Conservation (phyloP, 140 eudicot genomes). For the Senecio squalidus region DNA sequence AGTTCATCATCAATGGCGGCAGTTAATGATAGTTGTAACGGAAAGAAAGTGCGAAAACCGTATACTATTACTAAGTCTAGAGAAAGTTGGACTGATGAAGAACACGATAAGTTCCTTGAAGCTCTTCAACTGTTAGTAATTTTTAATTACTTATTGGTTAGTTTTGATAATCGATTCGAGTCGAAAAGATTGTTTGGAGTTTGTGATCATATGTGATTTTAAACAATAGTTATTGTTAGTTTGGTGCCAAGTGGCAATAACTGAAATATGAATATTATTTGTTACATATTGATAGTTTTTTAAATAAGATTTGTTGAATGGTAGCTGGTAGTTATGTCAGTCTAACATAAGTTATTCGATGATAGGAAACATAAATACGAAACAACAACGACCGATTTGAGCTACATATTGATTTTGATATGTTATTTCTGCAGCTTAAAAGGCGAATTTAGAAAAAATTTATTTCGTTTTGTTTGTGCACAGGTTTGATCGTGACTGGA, state of each 20-base stretch:
- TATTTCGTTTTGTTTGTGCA: conserved; percentile 15
- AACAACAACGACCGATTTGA: too few relatives aligned
- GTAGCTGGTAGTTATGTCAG: too few relatives aligned
- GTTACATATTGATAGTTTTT: too few relatives aligned
- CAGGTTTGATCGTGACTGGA: conserved; percentile 99
- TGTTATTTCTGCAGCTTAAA: neutral
- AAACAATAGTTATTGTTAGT: too few relatives aligned
- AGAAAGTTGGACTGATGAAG: conserved; percentile 97
- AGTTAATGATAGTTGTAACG: conserved; percentile 31
- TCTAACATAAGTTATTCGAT: too few relatives aligned
- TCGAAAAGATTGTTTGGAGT: neutral
- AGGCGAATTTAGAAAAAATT: conserved; percentile 17
- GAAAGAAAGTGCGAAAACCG: conserved; percentile 86
- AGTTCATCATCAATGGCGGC: conserved; percentile 20
- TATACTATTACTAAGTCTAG: conserved; percentile 94
- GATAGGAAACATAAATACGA: too few relatives aligned
- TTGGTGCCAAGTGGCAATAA: neutral
- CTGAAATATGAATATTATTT: neutral
- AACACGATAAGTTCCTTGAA: conserved; percentile 97
- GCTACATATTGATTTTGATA: too few relatives aligned
- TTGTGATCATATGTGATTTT: too few relatives aligned
- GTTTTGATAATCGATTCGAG: neutral
- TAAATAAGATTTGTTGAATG: too few relatives aligned
- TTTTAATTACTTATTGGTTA: neutral
- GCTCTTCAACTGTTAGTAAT: conserved; percentile 76